Evolutionary conservation across 2,329 filamentous ascomycete species (phyloP), one percentile per base, ranked within the genome.

Genomic region (Hypoxylon sp.): DNA sequence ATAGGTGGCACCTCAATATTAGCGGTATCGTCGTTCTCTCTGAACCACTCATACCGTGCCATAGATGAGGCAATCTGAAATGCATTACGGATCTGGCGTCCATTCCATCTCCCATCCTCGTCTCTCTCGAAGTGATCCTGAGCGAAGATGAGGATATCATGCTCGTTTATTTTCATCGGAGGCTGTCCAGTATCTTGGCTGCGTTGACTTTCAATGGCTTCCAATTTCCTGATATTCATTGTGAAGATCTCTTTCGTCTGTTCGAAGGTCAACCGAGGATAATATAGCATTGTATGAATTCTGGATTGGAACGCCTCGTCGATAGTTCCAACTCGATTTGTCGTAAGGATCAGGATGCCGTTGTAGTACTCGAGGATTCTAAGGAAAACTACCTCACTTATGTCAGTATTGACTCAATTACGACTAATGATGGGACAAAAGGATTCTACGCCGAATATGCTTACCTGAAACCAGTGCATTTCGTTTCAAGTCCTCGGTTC

Each of bases 281-380:
- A 78, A 69, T 77, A 78, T 9, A 79, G 63, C 19, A 72, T 74
- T 71, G 81, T 77, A 69, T 83, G 80, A 59, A 83, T 81, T 1
- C 81, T 77, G 9, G 81, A 83, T 73, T 78, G 78, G 74, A 83
- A 83, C 0, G 83, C 82, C 57, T 83, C 82, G 70, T 84, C 83
- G 54, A 84, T 80, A 10, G 76, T 75, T 17, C 81, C 80, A 6
- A 84, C 80, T 8, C 82, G 81, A 79, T 73, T 84, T 57, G 78
- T 77, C 1, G 83, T 84, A 0, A 83, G 76, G 62, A 83, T 79
- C 3, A 81, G 73, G 60, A 84, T 80, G 39, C 82, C 82, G 13
- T 78, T 73, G 57, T 82, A 83, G 64, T 83, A 83, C 31, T 82
- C 79, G 2, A 84, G 71, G 5, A 76, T 75, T 13, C 81, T 78